Base-by-base conservation (phyloP, 139 green algal species). In the Spirogloea muscicola region DNA sequence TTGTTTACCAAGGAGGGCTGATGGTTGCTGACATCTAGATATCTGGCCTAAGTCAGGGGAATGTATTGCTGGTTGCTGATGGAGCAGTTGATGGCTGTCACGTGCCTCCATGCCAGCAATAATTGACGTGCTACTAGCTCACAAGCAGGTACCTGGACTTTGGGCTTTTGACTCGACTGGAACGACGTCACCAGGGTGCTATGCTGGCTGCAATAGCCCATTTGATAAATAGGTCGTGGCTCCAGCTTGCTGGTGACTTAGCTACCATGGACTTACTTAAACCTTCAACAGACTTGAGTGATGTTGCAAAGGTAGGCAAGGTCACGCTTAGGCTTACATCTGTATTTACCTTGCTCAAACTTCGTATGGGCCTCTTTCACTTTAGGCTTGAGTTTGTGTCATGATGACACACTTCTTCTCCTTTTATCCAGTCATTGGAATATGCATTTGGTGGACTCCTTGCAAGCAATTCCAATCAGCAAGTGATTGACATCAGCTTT, bases 141-240 rank as follows among this genome's bases (percentile, higher is more conserved):
- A 7, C 27, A 4, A 25, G 16, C 70, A 78, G 72, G 27, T 85
- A 82, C 59, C 68, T 85, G 25, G 82, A 87, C 76, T 89, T 90
- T 72, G 87, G 87, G 1, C 72, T 89, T 41, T 49, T 89, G 43
- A 76, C 72, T 16, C 55, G 62, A 13, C 81, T 91, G 41, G 48
- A 77, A 69, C 25, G n/a, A 42, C 18, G 38, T 10, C 69, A 82
- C 49, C 13, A 48, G 43, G 37, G 76, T 39, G 87, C 85, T 40
- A 91, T 91, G 84, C 78, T 90, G 51, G 44, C 67, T 27, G 74
- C 71, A 4, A 64, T 91, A n/a, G 76, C 85, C 42, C 86, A 90
- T 62, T 67, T 89, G 46, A 76, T 78, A 25, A 71, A 83, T 41
- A 71, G 58, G 5, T 77, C 88, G 49, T 90, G 81, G 81, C 13